Conservation (phyloP, 2,329 filamentous ascomycete species). For the Byssochlamys sp. region DNA sequence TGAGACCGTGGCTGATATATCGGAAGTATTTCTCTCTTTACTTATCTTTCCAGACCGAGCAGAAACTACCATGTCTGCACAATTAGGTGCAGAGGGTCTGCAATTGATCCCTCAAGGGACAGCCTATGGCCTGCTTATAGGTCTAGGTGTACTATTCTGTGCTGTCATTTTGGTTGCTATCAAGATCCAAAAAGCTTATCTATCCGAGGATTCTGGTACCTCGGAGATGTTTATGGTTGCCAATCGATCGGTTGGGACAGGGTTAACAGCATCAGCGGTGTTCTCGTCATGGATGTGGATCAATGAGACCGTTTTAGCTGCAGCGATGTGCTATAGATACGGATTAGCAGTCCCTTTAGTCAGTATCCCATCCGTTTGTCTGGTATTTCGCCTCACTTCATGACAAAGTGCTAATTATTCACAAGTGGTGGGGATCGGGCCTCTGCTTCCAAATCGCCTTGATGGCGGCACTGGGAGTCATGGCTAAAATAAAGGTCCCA, state of each 20-base stretch:
- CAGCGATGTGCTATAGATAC: conserved; percentile 25
- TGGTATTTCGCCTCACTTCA: not conserved
- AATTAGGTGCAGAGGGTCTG: not conserved
- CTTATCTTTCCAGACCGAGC: not conserved
- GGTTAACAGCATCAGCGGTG: conserved; percentile 28
- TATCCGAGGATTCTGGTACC: conserved; percentile 34
- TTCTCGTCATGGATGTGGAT: conserved; percentile 33
- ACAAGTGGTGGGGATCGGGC: conserved; percentile 29
- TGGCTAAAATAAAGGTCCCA: conserved; percentile 42
- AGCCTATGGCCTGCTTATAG: conserved; percentile 42
- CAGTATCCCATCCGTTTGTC: not conserved
- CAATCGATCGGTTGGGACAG: conserved; percentile 28
- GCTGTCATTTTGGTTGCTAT: conserved; percentile 39
- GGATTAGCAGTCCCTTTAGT: conserved; percentile 28
- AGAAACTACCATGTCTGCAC: not conserved
- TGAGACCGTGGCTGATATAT: not conserved
- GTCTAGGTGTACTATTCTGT: conserved; percentile 40
- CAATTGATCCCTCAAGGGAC: conserved; percentile 23
- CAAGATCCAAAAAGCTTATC: conserved; percentile 36
- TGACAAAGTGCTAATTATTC: not conserved
- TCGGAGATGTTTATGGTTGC: conserved; percentile 37
- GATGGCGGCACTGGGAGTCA: conserved; percentile 41
- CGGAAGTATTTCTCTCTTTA: not conserved
- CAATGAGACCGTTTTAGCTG: conserved; percentile 27
- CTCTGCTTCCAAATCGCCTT: conserved; percentile 42